Evolutionary conservation across 208 protist genomes (phyloP).

Genomic region (Phytomonas francai): DNA sequence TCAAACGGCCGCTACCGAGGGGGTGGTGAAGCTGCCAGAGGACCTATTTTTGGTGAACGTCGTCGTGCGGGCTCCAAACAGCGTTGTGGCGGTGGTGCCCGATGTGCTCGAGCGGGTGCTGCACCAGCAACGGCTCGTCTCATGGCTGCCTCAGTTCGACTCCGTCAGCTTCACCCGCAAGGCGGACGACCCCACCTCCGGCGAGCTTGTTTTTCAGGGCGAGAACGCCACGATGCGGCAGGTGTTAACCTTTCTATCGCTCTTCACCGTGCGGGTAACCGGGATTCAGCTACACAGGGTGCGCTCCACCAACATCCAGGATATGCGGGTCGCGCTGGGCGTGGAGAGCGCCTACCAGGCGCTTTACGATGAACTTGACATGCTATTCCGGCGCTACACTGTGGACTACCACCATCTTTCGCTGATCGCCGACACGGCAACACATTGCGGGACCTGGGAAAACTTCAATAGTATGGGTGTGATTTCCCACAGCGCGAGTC

Average conservation of each 20-base stretch:
- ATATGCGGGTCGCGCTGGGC: conserved; percentile 69
- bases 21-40: conserved; percentile 24
- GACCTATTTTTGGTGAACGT: conserved; percentile 76
- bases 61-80: conserved; percentile 30
- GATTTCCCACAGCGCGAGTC: conserved; percentile 76
- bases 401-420: conserved; percentile 85
- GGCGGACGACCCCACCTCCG: conserved; percentile 50
- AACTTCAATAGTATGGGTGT: conserved; percentile 88
- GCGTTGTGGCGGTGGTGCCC: conserved; percentile 65
- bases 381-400: conserved; percentile 82
- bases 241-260: conserved; percentile 64
- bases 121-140: conserved; percentile 44
- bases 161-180: conserved; percentile 74
- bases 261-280: conserved; percentile 61
- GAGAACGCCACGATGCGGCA: conserved; percentile 48
- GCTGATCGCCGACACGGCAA: conserved; percentile 86
- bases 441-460: conserved; percentile 80
- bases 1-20: conserved; percentile 29
- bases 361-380: conserved; percentile 80
- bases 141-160: conserved; percentile 78
- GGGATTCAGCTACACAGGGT: conserved; percentile 59
- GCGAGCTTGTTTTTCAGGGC: conserved; percentile 84
- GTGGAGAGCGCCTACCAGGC: conserved; percentile 74
- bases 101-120: conserved; percentile 68
- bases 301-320: conserved; percentile 82